Conservation (phyloP, 169 alveolate genomes). For the Eimeria zaria region DNA sequence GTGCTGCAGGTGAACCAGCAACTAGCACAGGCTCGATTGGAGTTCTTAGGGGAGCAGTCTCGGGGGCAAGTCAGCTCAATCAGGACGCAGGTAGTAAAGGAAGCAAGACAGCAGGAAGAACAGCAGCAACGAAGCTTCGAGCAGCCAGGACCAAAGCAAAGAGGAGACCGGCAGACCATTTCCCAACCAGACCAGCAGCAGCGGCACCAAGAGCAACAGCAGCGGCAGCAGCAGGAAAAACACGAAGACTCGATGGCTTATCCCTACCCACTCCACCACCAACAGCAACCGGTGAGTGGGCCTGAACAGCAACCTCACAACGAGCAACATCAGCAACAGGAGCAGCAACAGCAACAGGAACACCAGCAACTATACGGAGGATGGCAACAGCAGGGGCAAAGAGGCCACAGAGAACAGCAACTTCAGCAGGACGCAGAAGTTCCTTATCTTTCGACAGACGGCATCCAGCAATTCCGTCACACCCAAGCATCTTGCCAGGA, state of each 20-base stretch:
- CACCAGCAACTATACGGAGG: neutral
- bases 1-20: conserved; percentile 63
- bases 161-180: neutral
- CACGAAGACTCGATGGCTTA: neutral
- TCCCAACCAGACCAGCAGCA: neutral
- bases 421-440: neutral
- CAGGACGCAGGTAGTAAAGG: neutral
- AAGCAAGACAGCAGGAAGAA: neutral
- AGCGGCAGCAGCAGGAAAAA: conserved; percentile 6
- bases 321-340: neutral
- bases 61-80: neutral
- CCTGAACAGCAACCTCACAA: neutral
- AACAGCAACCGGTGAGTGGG: neutral
- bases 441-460: neutral
- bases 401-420: conserved; percentile 1
- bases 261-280: neutral
- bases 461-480: neutral
- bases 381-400: neutral
- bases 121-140: neutral
- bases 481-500: neutral
- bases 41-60: neutral
- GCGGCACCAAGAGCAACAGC: neutral
- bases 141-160: neutral
- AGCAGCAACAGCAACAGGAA: neutral
- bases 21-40: conserved; percentile 29